phyloP scores from a whole-genome alignment of 768 basidiomycete genomes.

The Sarcodon sp. region DNA sequence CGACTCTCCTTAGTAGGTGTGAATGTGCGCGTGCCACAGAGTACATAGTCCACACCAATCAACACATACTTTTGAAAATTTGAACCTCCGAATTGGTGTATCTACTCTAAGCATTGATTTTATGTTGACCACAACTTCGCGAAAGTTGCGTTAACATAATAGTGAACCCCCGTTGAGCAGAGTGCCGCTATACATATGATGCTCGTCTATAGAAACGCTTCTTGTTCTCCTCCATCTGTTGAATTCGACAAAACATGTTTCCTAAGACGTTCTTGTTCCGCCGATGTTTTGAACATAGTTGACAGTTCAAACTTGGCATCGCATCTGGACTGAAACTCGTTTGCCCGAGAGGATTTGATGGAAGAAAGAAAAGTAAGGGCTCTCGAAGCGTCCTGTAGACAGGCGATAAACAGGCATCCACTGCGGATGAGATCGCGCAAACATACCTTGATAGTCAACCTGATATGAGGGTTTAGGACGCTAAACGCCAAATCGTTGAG shows the following conservation, averaged over 20 bases:
- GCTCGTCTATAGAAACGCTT: too few relatives aligned
- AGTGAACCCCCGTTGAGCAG: too few relatives aligned
- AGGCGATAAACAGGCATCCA: not conserved
- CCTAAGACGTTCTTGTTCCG: conserved; percentile 34
- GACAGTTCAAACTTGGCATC: conserved; percentile 43
- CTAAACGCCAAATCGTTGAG: conserved; percentile 47
- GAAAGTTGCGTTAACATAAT: too few relatives aligned
- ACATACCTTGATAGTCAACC: conserved; percentile 36
- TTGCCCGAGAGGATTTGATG: conserved; percentile 36
- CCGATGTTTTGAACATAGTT: conserved; percentile 47
- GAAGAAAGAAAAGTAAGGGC: conserved; percentile 35
- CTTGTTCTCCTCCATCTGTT: not conserved
- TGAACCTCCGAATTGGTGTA: too few relatives aligned
- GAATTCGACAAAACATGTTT: conserved; percentile 5
- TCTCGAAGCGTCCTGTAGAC: conserved; percentile 34
- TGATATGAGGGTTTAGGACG: conserved; percentile 26
- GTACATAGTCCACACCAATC: too few relatives aligned
- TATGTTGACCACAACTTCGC: too few relatives aligned
- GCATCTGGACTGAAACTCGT: conserved; percentile 50
- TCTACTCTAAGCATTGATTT: too few relatives aligned
- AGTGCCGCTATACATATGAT: too few relatives aligned
- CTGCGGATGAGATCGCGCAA: not conserved
- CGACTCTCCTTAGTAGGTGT: too few relatives aligned
- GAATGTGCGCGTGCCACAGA: too few relatives aligned
- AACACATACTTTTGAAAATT: too few relatives aligned